These are phyloP conservation scores for Penicillium daleae DNA, from an alignment of 495 filamentous ascomycete species.

Conservation along the genomic window DNA sequence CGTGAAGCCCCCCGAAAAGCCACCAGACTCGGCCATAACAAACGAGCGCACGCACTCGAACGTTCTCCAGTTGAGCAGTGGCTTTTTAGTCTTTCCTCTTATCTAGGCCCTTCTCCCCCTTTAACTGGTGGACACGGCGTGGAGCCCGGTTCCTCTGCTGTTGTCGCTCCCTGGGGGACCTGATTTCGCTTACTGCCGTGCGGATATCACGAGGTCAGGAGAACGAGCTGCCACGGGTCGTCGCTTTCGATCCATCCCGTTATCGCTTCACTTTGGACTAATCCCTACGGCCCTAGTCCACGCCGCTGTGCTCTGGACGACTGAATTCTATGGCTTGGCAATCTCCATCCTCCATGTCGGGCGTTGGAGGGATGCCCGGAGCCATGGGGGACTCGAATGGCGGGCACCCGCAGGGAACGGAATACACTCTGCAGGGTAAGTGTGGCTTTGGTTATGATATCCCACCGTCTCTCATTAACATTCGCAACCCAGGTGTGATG, in stretches of 20 bases:
- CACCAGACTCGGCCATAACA: constrained; percentile 31
- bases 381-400: constrained; percentile 58
- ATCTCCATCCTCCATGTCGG: constrained; percentile 66
- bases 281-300: neutral
- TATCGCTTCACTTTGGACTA: constrained; percentile 2
- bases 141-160: constrained; percentile 26
- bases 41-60: constrained; percentile 24
- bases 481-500: constrained; percentile 78
- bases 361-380: constrained; percentile 61
- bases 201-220: constrained; percentile 34
- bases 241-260: constrained; percentile 7
- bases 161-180: constrained; percentile 24
- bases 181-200: constrained; percentile 27
- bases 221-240: constrained; percentile 25
- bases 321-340: constrained; percentile 61
- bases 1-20: constrained; percentile 22
- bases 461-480: constrained; percentile 12
- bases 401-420: constrained; percentile 80
- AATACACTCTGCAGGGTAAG: constrained; percentile 95
- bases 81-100: constrained; percentile 12
- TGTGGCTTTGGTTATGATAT: constrained; percentile 1
- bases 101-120: constrained; percentile 4
- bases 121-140: constrained; percentile 23
- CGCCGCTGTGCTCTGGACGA: constrained; percentile 6
- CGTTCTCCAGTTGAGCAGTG: constrained; percentile 22